These are phyloP conservation scores for Hemisphaericaspora nanyangensis DNA, from an alignment of 805 yeast genomes.

Conservation along the genomic window DNA sequence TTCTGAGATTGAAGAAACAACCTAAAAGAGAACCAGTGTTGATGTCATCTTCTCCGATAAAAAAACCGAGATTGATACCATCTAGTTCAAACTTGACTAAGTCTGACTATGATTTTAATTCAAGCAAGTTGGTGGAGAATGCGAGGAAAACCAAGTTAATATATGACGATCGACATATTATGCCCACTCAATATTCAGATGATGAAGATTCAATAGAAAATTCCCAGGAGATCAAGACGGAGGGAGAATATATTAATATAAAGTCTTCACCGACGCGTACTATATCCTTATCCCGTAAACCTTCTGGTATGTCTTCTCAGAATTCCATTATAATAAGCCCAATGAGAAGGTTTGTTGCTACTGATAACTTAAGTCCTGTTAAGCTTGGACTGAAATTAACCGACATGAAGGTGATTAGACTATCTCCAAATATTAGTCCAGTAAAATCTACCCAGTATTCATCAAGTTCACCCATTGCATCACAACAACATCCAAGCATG, in stretches of 20 bases:
- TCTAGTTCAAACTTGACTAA: neutral
- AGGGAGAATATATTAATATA: neutral
- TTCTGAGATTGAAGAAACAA: neutral
- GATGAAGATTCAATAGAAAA: conserved; percentile 12
- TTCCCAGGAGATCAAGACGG: neutral
- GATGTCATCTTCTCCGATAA: neutral
- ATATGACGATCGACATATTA: neutral
- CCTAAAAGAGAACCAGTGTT: neutral
- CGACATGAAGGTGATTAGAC: neutral
- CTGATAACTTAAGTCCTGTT: neutral
- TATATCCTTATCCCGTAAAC: neutral
- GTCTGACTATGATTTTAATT: neutral
- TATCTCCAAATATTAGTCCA: conserved; percentile 1
- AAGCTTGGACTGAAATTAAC: neutral
- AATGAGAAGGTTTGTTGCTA: neutral
- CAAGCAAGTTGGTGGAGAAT: neutral
- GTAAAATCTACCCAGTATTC: conserved; percentile 8
- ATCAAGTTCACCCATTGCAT: neutral
- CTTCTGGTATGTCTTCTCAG: neutral
- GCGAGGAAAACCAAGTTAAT: conserved; percentile 2
- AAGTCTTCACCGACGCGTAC: neutral
- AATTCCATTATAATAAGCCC: conserved; percentile 2
- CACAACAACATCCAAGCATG: neutral
- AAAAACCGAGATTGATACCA: neutral
- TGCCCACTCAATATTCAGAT: conserved; percentile 26